A percentile compares a stretch with the other conserved stretches of the same genome.
Conservation (phyloP, 345 rosid species). For the Aegle marmelos region DNA sequence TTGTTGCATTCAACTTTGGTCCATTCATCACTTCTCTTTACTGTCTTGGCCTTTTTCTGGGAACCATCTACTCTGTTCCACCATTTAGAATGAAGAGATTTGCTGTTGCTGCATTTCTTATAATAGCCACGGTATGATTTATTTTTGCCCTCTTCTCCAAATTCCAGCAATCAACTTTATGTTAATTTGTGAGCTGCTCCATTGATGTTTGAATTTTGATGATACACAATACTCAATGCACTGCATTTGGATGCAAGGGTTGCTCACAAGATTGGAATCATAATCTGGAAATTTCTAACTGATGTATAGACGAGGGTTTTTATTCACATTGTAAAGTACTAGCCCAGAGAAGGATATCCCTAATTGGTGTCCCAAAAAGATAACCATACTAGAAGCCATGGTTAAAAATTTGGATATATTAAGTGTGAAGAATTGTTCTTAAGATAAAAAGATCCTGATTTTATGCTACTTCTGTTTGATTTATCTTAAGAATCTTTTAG, state of each 20-base stretch:
- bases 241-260: background rate
- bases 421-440: background rate
- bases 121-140: conserved; percentile 71
- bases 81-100: conserved; percentile 92
- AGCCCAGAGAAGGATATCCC: conserved; percentile 2
- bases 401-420: background rate
- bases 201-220: background rate
- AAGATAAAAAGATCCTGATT: background rate
- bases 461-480: background rate
- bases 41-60: conserved; percentile 79
- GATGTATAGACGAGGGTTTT: conserved; percentile 12
- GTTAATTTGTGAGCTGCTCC: background rate
- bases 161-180: background rate
- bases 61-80: conserved; percentile 97
- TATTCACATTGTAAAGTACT: background rate
- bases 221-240: no score
- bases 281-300: background rate
- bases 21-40: conserved; percentile 79
- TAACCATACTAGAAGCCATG: background rate
- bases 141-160: background rate
- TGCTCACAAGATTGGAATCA: conserved; percentile 4
- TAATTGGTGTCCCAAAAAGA: background rate
- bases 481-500: background rate
- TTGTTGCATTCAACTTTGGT: conserved; percentile 79
- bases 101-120: conserved; percentile 89